Base-by-base conservation (phyloP, 139 green algal genomes). In the Cymbomonas tetramitiformis region DNA sequence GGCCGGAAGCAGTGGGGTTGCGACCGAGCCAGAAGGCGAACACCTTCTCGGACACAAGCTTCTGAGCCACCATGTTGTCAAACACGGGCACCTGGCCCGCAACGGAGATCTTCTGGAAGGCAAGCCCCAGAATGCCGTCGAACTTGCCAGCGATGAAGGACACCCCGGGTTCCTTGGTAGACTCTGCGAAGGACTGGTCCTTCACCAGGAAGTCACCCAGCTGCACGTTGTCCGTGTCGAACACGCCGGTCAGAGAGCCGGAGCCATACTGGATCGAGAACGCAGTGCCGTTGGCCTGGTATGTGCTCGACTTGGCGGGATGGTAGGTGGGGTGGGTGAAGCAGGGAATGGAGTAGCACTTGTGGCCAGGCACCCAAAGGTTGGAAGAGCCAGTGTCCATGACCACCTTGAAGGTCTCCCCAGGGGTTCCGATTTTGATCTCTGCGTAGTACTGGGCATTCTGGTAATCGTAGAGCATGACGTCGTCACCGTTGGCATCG, bases 21-120 rank as follows among this genome's bases (percentile, higher is more conserved):
- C 78, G 70, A 72, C 93, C 94, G 5, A 99, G 66, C 89, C 87
- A 98, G 75, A 99, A 97, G 28, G 78, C 88, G 73, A 99, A 99
- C 4, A 97, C 64, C 0, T 85, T 81, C 62, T 88, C 74, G 1
- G 71, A 65, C 25, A 96, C 56, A 38, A 92, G 58, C 0, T 62
- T 66, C 58, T 93, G 75, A 15, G 87, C 71, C 2, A 95, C 25
- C 58, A 88, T 80, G 46, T 87, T 89, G 44, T 89, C 79, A 68
- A 96, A 95, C 15, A 83, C 80, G 0, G 92, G 92, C 2, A 46
- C 58, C 4, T 84, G 82, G 30, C 74, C 56, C 38, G 76, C 56
- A 0, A 98, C 86, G 5, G 83, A 59, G 33, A 99, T 99, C 44
- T 85, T 71, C 4, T 87, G 78, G 68, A 89, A 98, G 25, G 75